phyloP scores from a whole-genome alignment of 2,329 filamentous ascomycete species.

The Epichloe coenophiala region DNA sequence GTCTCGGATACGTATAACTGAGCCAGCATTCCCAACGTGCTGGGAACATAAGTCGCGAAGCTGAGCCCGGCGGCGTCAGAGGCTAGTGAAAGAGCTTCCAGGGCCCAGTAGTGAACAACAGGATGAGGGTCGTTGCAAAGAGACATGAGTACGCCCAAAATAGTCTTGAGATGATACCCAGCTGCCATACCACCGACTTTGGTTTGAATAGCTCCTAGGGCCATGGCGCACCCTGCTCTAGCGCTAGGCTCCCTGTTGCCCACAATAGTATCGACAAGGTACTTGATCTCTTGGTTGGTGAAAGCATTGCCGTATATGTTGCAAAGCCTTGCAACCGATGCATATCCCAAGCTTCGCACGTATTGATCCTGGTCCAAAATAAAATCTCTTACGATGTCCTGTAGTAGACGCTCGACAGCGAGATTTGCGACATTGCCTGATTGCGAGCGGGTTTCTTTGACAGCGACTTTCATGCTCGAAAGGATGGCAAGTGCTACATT shows the following conservation, averaged over 20 bases:
- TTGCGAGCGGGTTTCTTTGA: constrained; percentile 62
- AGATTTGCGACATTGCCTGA: constrained; percentile 59
- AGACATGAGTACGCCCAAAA: constrained; percentile 96
- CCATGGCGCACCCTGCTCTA: constrained; percentile 86
- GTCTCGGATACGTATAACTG: constrained; percentile 86
- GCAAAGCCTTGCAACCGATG: constrained; percentile 76
- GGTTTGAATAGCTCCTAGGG: constrained; percentile 83
- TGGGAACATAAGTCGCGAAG: constrained; percentile 81
- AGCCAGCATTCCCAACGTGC: constrained; percentile 83
- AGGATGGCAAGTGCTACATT: constrained; percentile 78
- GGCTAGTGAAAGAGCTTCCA: constrained; percentile 75
- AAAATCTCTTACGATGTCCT: constrained; percentile 59
- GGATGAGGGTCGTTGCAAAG: constrained; percentile 92
- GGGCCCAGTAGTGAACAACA: constrained; percentile 88
- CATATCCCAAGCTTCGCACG: constrained; percentile 72
- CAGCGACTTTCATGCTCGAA: constrained; percentile 68
- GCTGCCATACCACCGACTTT: constrained; percentile 97
- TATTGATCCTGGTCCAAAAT: constrained; percentile 75
- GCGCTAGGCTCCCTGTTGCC: constrained; percentile 86
- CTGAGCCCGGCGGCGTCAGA: constrained; percentile 86
- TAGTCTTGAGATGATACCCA: constrained; percentile 89
- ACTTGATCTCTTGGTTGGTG: constrained; percentile 81
- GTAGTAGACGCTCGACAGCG: constrained; percentile 72
- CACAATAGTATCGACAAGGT: constrained; percentile 86
- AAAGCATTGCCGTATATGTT: constrained; percentile 73